Evolutionary conservation across 163 green algal species (phyloP).

Genomic region (Scenedesmus sp.): DNA sequence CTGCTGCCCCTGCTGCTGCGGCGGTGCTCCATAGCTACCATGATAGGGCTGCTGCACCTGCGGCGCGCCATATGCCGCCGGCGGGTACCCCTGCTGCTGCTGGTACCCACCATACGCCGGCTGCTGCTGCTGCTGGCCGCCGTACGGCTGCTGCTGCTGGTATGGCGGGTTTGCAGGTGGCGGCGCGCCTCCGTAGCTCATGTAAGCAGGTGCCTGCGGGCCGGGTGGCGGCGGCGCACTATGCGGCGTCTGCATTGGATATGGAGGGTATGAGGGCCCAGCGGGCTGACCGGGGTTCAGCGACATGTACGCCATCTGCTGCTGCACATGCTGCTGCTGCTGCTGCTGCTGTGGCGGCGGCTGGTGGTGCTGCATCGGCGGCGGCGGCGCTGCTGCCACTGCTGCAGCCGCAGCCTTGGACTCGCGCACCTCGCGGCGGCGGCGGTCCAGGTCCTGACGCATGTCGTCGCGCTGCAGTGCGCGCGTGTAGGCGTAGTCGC

Average conservation of each 20-base stretch:
- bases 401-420: conserved; percentile 25
- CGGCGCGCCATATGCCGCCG: conserved; percentile 21
- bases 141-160: conserved; percentile 5
- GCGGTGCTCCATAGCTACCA: background rate
- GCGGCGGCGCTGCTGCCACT: background rate
- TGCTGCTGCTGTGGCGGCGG: background rate
- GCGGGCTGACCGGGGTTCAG: background rate
- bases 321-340: conserved; percentile 11
- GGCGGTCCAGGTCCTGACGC: conserved; percentile 28
- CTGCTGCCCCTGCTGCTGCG: conserved; percentile 43
- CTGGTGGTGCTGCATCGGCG: background rate
- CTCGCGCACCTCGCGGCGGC: conserved; percentile 31
- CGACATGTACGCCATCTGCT: conserved; percentile 21
- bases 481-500: conserved; percentile 55
- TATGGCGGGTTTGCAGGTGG: background rate
- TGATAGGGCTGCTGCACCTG: conserved; percentile 47
- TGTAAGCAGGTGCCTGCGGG: conserved; percentile 33
- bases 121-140: conserved; percentile 28
- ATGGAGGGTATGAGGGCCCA: conserved; percentile 5
- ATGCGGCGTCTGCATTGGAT: conserved; percentile 39
- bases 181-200: conserved; percentile 21
- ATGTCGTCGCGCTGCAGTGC: conserved; percentile 51
- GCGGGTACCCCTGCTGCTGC: conserved; percentile 39
- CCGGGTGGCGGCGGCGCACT: conserved; percentile 3
- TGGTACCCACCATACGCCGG: background rate